Evolutionary conservation across 148 eudicot species (phyloP), one percentile per base, ranked within the genome.

Genomic region (Simmondsia chinensis): DNA sequence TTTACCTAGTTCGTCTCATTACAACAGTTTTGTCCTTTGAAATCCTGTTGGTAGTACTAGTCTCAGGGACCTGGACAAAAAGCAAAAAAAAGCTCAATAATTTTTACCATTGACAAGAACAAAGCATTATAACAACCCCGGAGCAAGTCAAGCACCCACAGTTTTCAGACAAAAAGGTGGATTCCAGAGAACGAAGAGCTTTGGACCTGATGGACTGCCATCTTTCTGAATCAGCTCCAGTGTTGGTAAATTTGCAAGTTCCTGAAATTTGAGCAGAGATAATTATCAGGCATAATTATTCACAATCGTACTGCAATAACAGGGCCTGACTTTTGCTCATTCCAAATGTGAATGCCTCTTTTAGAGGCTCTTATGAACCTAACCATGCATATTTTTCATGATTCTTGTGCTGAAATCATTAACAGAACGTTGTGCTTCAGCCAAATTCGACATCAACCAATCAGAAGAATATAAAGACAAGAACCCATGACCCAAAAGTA

Each of bases 181-280:
- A 72, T 91, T 91, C 97, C 97, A 91, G 39, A 91, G 86, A 58
- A 74, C 51, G 63, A 91, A 91, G 46, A 56, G 64, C 71, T 91
- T 91, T 46, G 59, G 66, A 62, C 83, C 86, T 48, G 97, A 82
- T 37, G 97, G 97, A 66, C 97, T 91, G 46, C 97, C 97, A 71
- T 91, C 97, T 66, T 70, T 85, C 39, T 79, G 71, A 67, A 91
- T 82, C 67, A 91, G 63, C 75, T 91, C 94, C 28, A 74, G 46
- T 19, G 74, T 56, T 48, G 85, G 56, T 43, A 91, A 54, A 66
- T 73, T 77, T 50, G 86, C 85, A 46, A 91, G 88, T 54, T 79
- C 85, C 97, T 91, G 53, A 34, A 32, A 52, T 17, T 13, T 34
- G 13, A 42, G 47, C 20, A 48, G 20, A 16, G 11, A 9, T 9